Evolutionary conservation across 352 stramenopile genomes (phyloP), one percentile per base, ranked within the genome.

Genomic region (Phytophthora hibernalis): DNA sequence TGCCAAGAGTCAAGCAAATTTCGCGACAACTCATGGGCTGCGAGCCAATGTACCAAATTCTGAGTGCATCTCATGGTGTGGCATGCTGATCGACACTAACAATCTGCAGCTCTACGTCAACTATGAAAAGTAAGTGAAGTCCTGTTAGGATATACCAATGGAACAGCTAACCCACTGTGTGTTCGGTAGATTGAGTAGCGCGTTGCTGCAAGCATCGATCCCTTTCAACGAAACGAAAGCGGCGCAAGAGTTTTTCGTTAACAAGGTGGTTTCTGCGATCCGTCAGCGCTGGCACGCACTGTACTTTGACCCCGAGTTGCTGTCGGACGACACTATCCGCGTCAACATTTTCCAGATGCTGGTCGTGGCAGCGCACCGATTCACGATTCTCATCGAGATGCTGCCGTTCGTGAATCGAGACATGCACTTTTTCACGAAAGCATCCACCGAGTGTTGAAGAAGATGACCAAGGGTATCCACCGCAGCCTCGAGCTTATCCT

Each of bases 281-380:
- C 77, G 80, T 15, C 85, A 91, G 65, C 79, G 85, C 20, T 93
- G 82, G 81, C 85, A 93, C 38, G 61, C 79, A 35, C 56, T 93
- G 21, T 90, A 84, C 56, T 90, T 92, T 40, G 83, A 91, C 48
- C 24, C 74, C 1, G 56, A 55, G 0, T 43, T 89, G 20, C 69
- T 91, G 0, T 58, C 65, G 7, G 42, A 54, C 43, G 70, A 77
- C 13, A 87, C 79, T 0, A 80, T 90, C 20, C 63, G 79, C 43
- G 21, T 89, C 6, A 92, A 92, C 33, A 10, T 89, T 7, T 92
- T 85, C 45, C 83, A 92, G 59, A 77, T 89, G 60, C 28, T 84
- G 5, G 49, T 77, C 11, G 61, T 91, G 16, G 61, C 75, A 28
- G 82, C 80, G 1, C 58, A 84, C 8, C 80, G 83, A 16, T 91